These are phyloP conservation scores for Vishniacozyma victoriae DNA, from an alignment of 768 basidiomycete genomes.

Conservation along the genomic window DNA sequence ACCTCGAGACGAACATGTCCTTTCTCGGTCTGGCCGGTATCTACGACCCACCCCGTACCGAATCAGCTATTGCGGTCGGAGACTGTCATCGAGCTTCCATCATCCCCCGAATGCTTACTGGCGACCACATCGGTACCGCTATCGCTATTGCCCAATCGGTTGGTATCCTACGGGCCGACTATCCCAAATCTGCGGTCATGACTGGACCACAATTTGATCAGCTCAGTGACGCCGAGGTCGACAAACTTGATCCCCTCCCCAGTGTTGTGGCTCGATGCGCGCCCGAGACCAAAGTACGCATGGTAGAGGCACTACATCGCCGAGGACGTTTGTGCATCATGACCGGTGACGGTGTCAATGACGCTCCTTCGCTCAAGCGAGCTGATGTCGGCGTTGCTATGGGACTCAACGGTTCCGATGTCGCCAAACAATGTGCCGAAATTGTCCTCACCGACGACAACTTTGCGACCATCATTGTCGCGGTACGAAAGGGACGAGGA, in stretches of 20 bases:
- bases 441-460: constrained; percentile 96
- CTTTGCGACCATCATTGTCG: constrained; percentile 87
- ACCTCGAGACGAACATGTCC: constrained; percentile 52
- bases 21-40: constrained; percentile 58
- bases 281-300: constrained; percentile 95
- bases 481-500: constrained; percentile 93
- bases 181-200: constrained; percentile 51
- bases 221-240: constrained; percentile 71
- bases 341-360: constrained; percentile 98
- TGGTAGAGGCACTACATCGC: constrained; percentile 86
- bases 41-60: constrained; percentile 80
- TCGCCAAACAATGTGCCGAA: constrained; percentile 96
- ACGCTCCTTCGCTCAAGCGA: constrained; percentile 94
- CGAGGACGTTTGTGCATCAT: constrained; percentile 88
- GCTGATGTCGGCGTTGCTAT: constrained; percentile 96
- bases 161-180: constrained; percentile 2
- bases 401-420: constrained; percentile 98
- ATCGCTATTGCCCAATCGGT: constrained; percentile 66
- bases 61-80: constrained; percentile 82
- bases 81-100: constrained; percentile 78
- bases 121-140: constrained; percentile 87
- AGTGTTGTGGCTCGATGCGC: constrained; percentile 93
- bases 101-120: constrained; percentile 98
- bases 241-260: constrained; percentile 71
- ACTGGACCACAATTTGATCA: constrained; percentile 79